These are phyloP conservation scores for Sarcodon aspratus DNA, from an alignment of 768 basidiomycete species.

Conservation along the genomic window DNA sequence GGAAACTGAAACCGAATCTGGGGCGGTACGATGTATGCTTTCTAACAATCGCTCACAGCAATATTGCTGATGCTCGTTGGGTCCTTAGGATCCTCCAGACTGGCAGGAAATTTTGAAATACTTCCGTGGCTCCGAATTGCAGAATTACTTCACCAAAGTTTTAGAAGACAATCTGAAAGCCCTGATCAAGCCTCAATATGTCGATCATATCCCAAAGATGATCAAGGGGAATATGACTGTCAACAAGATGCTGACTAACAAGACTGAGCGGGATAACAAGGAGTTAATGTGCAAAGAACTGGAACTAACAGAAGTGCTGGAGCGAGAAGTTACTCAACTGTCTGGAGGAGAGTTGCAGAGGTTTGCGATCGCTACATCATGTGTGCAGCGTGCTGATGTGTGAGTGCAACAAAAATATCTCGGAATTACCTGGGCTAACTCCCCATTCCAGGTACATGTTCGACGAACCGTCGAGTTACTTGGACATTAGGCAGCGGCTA, in stretches of 20 bases:
- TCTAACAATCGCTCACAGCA: constrained; percentile 4
- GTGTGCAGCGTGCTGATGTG: constrained; percentile 93
- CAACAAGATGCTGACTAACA: constrained; percentile 83
- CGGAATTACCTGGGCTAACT: constrained; percentile 3
- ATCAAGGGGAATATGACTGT: constrained; percentile 89
- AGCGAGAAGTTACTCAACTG: constrained; percentile 75
- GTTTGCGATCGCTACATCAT: constrained; percentile 97
- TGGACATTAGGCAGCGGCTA: constrained; percentile 93
- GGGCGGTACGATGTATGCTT: constrained; percentile 83
- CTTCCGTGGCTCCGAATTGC: constrained; percentile 96
- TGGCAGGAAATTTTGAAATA: constrained; percentile 99
- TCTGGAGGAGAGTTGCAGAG: constrained; percentile 97
- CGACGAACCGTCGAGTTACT: constrained; percentile 96
- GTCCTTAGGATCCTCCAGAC: constrained; percentile 81
- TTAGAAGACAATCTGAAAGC: constrained; percentile 98
- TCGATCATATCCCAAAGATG: constrained; percentile 94
- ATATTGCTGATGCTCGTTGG: constrained; percentile 1
- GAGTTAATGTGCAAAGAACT: constrained; percentile 76
- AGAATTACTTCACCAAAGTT: constrained; percentile 99
- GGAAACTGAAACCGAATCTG: constrained; percentile 95
- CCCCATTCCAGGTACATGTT: constrained; percentile 76
- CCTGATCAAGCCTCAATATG: constrained; percentile 98
- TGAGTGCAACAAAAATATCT: constrained; percentile 27
- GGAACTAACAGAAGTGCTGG: constrained; percentile 78
- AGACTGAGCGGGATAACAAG: constrained; percentile 84